Conservation (phyloP, 2,329 filamentous ascomycete species). For the Penicillium sclerotiorum region DNA sequence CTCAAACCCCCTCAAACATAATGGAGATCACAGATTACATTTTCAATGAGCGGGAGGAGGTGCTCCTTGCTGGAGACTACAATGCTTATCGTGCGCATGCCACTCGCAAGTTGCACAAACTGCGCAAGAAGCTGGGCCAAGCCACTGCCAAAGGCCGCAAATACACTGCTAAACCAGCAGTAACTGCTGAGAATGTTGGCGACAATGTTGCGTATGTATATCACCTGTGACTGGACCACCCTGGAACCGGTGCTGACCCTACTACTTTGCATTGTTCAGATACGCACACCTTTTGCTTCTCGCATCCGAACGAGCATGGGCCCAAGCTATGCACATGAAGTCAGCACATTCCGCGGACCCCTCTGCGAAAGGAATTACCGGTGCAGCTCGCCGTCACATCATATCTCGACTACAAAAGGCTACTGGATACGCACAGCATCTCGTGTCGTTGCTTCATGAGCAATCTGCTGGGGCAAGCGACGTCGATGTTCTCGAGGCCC, state of each 20-base stretch:
- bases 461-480: slow-evolving; percentile 62
- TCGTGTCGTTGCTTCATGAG: slow-evolving; percentile 69
- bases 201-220: slow-evolving; percentile 74
- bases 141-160: slow-evolving; percentile 85
- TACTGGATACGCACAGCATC: slow-evolving; percentile 66
- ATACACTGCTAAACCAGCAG: slow-evolving; percentile 69
- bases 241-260: neutral
- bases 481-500: slow-evolving; percentile 78
- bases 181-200: slow-evolving; percentile 75
- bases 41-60: slow-evolving; percentile 75
- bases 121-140: slow-evolving; percentile 82
- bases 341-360: slow-evolving; percentile 76
- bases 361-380: slow-evolving; percentile 70
- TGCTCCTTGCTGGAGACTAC: slow-evolving; percentile 86
- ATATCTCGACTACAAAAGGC: slow-evolving; percentile 85
- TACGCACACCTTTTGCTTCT: slow-evolving; percentile 79
- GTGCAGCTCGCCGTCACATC: slow-evolving; percentile 82
- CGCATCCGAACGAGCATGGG: slow-evolving; percentile 88
- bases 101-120: slow-evolving; percentile 76
- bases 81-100: slow-evolving; percentile 79
- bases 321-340: slow-evolving; percentile 94
- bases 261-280: slow-evolving; percentile 48
- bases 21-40: slow-evolving; percentile 94
- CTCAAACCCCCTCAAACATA: slow-evolving; percentile 6
- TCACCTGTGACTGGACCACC: too few species aligned